Evolutionary conservation across 768 basidiomycete genomes (phyloP), one percentile per base, ranked within the genome.

Genomic region (Infundibulicybe gibba): DNA sequence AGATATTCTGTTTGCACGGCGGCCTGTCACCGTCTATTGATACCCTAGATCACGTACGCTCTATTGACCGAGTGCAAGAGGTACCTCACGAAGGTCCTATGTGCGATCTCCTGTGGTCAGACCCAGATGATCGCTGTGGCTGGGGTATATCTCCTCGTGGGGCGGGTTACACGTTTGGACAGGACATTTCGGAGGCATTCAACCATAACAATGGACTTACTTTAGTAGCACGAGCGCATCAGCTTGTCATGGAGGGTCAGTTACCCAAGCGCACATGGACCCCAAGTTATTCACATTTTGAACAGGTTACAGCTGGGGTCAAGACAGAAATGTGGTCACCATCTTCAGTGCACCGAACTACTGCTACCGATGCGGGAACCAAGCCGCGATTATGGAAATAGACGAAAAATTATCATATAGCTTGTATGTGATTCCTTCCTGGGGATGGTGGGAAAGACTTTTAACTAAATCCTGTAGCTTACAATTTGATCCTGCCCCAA

Each of bases 301-400:
- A 37, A 30, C 49, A 89, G 87, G 88, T 40, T 90, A 90, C 66
- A 97, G 93, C 64, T 98, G 95, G 95, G 93, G 94, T 49, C 95
- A 98, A 71, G 95, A 98, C 71, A 83, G 93, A 68, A 98, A 97
- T 65, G 95, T 99, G 17, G 95, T 99, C 54, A 99, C 95, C 37
- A 97, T 99, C 63, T 99, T 97, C 77, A 97, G 94, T 54, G 97
- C 97, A 55, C 97, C 97, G 37, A 99, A 99, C 72, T 99, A 97
- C 69, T 99, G 95, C 71, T 99, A 99, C 76, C 80, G 97, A 65
- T 99, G 97, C 65, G 97, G 97, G 45, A 99, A 99, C 67, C 97
- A 98, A 62, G 97, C 97, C 46, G 97, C 97, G 42, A 99, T 99
- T 66, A 95, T 99, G 85, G 97, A 99, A 69, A 97, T 99, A 67